A percentile compares a stretch with the other conserved stretches of the same genome.
Conservation (phyloP, 805 yeast genomes). For the Nakazawaea ishiwadae region DNA sequence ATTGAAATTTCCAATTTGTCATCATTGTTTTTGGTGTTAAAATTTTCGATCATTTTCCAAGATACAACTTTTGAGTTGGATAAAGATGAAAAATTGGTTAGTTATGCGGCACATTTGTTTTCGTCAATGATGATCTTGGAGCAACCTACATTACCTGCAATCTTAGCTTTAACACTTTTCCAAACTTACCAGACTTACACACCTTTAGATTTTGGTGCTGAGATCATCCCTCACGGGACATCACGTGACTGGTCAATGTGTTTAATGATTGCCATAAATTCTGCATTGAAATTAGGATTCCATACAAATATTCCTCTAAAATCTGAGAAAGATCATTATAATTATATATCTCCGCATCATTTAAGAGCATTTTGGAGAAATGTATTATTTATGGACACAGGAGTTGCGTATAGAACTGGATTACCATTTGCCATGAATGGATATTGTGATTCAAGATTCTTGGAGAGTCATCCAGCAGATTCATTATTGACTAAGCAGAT, state of each 20-base stretch:
- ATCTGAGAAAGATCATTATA: conserved; percentile 7
- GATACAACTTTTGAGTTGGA: conserved; percentile 6
- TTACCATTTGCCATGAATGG: conserved; percentile 11
- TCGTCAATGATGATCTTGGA: conserved; percentile 13
- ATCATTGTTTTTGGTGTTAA: conserved; percentile 7
- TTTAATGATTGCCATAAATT: conserved; percentile 7
- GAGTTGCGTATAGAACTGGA: conserved; percentile 5
- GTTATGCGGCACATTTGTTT: conserved; percentile 9
- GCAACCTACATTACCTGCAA: conserved; percentile 10
- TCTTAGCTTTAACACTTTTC: conserved; percentile 5
- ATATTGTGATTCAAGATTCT: conserved; percentile 2
- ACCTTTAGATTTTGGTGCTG: conserved; percentile 12
- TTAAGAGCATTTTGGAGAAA: conserved; percentile 12
- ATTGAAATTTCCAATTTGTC: conserved; percentile 6
- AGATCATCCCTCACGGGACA: conserved; percentile 10
- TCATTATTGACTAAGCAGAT: conserved; percentile 3
- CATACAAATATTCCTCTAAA: conserved; percentile 5
- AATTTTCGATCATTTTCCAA: conserved; percentile 6
- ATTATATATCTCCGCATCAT: conserved; percentile 10
- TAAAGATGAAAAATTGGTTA: conserved; percentile 8
- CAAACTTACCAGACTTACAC: conserved; percentile 8
- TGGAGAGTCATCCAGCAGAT: conserved; percentile 1
- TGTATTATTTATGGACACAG: conserved; percentile 8
- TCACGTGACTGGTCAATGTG: conserved; percentile 11
- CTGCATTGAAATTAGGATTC: conserved; percentile 11